Conservation (phyloP, 768 basidiomycete species). For the Hemileccinum impolitum region DNA sequence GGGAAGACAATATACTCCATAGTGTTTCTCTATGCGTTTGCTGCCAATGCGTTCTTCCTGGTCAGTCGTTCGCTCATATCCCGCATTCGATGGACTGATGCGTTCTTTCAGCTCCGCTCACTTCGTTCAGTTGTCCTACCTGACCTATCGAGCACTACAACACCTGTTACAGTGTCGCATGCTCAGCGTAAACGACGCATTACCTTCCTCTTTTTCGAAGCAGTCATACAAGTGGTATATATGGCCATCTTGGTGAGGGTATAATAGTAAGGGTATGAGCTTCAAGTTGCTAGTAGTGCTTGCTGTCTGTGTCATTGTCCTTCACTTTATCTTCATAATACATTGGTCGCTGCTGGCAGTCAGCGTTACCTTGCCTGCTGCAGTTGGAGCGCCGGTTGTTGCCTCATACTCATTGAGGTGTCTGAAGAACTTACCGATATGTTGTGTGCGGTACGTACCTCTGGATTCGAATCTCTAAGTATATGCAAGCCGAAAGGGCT, state of each 20-base stretch:
- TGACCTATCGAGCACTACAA: constrained; percentile 50
- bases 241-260: constrained; percentile 82
- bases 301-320: not conserved
- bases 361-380: too few species aligned
- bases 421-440: too few species aligned
- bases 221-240: constrained; percentile 76
- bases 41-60: constrained; percentile 91
- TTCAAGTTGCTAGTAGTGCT: too few species aligned
- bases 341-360: not conserved
- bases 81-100: not conserved
- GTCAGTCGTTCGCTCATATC: constrained; percentile 42
- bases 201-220: constrained; percentile 85
- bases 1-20: constrained; percentile 61
- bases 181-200: constrained; percentile 82
- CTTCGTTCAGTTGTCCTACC: constrained; percentile 89
- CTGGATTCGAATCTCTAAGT: too few species aligned
- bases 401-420: too few species aligned
- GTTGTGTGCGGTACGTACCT: too few species aligned
- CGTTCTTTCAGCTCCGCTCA: constrained; percentile 76
- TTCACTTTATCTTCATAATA: constrained; percentile 3
- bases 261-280: constrained; percentile 15
- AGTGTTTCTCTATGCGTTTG: constrained; percentile 81
- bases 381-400: too few species aligned
- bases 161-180: constrained; percentile 62
- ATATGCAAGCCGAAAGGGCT: too few species aligned